These are phyloP conservation scores for Otatea glauca DNA, from an alignment of 176 grass and related monocot species.

Conservation along the genomic window DNA sequence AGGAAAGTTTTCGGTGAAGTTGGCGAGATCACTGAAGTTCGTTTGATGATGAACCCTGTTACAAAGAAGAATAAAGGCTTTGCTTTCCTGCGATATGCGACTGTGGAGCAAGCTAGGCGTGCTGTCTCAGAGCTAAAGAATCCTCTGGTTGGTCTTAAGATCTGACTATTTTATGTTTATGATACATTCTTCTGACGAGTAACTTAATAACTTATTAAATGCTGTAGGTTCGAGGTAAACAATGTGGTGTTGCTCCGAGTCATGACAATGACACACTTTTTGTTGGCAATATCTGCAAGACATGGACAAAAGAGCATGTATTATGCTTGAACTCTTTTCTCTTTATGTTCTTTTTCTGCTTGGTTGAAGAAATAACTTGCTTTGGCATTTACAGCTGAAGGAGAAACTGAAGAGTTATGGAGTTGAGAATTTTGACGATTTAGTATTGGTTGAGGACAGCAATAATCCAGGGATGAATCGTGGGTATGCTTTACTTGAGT, in stretches of 20 bases:
- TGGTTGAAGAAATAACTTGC: slow-evolving; percentile 38
- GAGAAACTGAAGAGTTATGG: slow-evolving; percentile 88
- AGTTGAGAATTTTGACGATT: slow-evolving; percentile 84
- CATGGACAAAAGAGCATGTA: slow-evolving; percentile 95
- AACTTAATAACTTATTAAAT: slow-evolving; percentile 37
- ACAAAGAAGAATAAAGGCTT: slow-evolving; percentile 98
- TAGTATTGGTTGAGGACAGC: slow-evolving; percentile 71
- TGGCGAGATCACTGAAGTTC: slow-evolving; percentile 83
- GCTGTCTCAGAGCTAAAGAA: slow-evolving; percentile 75
- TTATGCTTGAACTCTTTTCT: slow-evolving; percentile 32
- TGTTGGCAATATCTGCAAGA: slow-evolving; percentile 95
- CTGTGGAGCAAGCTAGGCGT: slow-evolving; percentile 83
- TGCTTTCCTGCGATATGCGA: slow-evolving; percentile 89
- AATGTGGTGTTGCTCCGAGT: slow-evolving; percentile 91
- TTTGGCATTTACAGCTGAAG: slow-evolving; percentile 67
- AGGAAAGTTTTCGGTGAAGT: slow-evolving; percentile 83
- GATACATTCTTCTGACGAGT: slow-evolving; percentile 1
- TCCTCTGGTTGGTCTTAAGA: slow-evolving; percentile 65
- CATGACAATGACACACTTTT: slow-evolving; percentile 93
- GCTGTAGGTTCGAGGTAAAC: slow-evolving; percentile 78
- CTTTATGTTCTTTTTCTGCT: slow-evolving; percentile 14
- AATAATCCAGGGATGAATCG: slow-evolving; percentile 87
- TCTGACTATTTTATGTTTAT: slow-evolving; percentile 17
- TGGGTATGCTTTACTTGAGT: slow-evolving; percentile 95
- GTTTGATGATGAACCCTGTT: slow-evolving; percentile 81